Evolutionary conservation across 768 basidiomycete genomes (phyloP), one percentile per base, ranked within the genome.

Genomic region (Harrya chromipes): DNA sequence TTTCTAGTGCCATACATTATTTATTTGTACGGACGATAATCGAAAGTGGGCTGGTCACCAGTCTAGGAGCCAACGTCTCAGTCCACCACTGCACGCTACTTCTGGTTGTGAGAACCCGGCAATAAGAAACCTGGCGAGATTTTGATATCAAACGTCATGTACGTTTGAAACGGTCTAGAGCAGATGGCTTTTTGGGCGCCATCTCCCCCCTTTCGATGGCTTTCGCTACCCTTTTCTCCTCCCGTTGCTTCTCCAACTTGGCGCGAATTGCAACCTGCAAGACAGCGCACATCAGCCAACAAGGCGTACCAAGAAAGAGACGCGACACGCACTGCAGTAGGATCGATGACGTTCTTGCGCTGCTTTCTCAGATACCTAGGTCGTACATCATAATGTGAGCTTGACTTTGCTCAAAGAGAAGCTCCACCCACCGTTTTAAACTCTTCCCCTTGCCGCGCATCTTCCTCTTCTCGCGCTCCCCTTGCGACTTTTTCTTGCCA

Each of bases 311-410:
- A 24, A 27, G 24, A 23, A 14, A 8, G 4, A 16, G 9, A 7
- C 6, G 35, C 14, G 9, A 24, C 13, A 72, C 79, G 47, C 47
- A 90, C 87, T 20, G 80, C 76, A 20, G 79, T 76, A 20, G 91
- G 90, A 65, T 97, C 94, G 54, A 97, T 81, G 41, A 97, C 90
- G 61, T 97, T 97, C 75, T 94, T 93, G 65, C 91, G 82, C 69
- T 95, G 89, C 74, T 94, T 97, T 60, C 90, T 79, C 54, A 97
- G 67, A 66, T 83, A 88, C 40, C 79, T 81, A 43, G 10, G 23
- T 43, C 23, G 23, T 14, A 17, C 33, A 13, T 6, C 27, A 14
- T 11, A 20, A 29, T n/a, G 26, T 35, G 10, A 61, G 4, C 20
- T 6, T 33, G 8, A n/a, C n/a, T 4, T 20, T 5, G 16, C 1